Percentiles rank a stretch among this genome's conserved stretches.
These are phyloP conservation scores for Fagopyrum tataricum DNA, from an alignment of 148 eudicot genomes.

Conservation along the genomic window DNA sequence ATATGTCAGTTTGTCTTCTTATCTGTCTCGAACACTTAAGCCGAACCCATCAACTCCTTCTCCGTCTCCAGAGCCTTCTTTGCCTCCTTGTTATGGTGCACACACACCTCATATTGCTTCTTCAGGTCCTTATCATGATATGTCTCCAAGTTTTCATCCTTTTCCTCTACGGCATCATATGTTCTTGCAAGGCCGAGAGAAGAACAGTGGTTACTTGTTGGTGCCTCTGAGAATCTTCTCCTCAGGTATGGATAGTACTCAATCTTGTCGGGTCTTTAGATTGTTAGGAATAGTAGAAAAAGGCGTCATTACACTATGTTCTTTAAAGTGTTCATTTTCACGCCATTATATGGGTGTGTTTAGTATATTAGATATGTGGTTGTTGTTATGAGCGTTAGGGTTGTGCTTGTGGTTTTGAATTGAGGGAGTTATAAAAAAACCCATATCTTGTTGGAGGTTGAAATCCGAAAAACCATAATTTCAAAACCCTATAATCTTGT, in stretches of 20 bases:
- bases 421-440: too few species aligned
- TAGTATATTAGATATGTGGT: too few species aligned
- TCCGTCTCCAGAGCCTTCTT: conserved; percentile 36
- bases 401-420: too few species aligned
- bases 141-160: conserved; percentile 11
- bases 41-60: conserved; percentile 33
- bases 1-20: conserved; percentile 44
- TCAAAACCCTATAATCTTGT: too few species aligned
- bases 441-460: too few species aligned
- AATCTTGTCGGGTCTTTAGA: background rate
- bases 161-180: conserved; percentile 7
- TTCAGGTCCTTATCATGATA: conserved; percentile 1
- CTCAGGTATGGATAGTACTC: background rate
- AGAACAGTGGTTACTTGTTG: background rate
- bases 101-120: conserved; percentile 14
- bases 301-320: too few species aligned
- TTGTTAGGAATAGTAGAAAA: too few species aligned
- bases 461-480: too few species aligned
- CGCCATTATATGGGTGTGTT: background rate
- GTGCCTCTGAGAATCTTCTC: background rate
- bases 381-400: too few species aligned
- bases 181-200: conserved; percentile 4
- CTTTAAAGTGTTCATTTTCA: background rate
- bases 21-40: conserved; percentile 30
- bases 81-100: conserved; percentile 19